A percentile compares a stretch with the other conserved stretches of the same genome.
These are phyloP conservation scores for Tricholoma terreum DNA, from an alignment of 768 basidiomycete genomes.

Conservation along the genomic window DNA sequence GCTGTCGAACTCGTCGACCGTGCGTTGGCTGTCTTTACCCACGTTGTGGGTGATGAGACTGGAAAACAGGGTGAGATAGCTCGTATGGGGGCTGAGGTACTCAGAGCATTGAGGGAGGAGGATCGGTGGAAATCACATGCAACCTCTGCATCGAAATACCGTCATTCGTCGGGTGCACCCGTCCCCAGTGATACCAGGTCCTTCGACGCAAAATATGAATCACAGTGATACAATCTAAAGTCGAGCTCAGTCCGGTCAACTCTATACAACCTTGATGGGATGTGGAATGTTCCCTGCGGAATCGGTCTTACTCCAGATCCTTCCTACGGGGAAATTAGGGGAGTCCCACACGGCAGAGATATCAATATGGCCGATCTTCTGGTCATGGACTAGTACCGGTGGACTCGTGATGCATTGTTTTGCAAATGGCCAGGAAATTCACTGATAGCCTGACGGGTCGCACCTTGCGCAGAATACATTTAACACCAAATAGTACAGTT, in stretches of 20 bases:
- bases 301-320: neutral
- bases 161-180: neutral
- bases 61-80: conserved; percentile 38
- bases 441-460: too few relatives aligned
- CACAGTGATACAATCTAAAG: neutral
- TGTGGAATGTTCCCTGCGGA: neutral
- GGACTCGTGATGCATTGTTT: neutral
- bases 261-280: neutral
- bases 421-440: too few relatives aligned
- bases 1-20: conserved; percentile 36
- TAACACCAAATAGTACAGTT: too few relatives aligned
- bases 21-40: conserved; percentile 34
- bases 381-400: neutral
- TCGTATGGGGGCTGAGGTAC: conserved; percentile 36
- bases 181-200: neutral
- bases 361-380: conserved; percentile 1
- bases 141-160: neutral
- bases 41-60: conserved; percentile 31
- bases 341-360: neutral
- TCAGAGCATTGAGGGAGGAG: conserved; percentile 31
- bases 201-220: neutral
- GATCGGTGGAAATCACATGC: conserved; percentile 18
- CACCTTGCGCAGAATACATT: too few relatives aligned
- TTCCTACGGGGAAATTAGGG: neutral
- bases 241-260: neutral